phyloP scores from a whole-genome alignment of 1,284 basidiomycete genomes.

The Dichomitus squalens region DNA sequence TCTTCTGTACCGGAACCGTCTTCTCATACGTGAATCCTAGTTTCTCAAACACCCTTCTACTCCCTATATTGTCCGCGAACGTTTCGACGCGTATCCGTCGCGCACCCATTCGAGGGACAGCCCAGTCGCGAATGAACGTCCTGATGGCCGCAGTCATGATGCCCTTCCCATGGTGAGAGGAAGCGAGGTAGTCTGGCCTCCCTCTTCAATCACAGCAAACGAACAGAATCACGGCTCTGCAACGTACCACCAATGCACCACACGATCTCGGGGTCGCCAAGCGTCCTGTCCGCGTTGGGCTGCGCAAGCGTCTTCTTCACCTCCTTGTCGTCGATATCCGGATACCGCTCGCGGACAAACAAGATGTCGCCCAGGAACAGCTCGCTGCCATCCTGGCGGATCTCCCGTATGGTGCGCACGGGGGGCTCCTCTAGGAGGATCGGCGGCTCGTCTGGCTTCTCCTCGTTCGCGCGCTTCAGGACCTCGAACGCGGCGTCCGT shows the following conservation, averaged over 20 bases:
- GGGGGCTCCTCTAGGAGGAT: constrained; percentile 43
- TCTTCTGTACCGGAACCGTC: constrained; percentile 42
- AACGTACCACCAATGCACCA: constrained; percentile 58
- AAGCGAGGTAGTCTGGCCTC: constrained; percentile 51
- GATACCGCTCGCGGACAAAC: constrained; percentile 38
- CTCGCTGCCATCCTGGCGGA: constrained; percentile 49
- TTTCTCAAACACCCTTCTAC: constrained; percentile 64
- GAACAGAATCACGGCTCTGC: not conserved
- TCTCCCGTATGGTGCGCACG: constrained; percentile 47
- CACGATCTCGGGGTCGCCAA: constrained; percentile 50
- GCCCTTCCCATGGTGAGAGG: constrained; percentile 61
- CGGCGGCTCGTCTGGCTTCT: constrained; percentile 30
- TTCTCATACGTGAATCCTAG: constrained; percentile 54
- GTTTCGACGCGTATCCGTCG: constrained; percentile 46
- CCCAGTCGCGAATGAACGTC: constrained; percentile 56
- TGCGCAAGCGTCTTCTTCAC: constrained; percentile 36
- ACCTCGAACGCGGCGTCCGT: constrained; percentile 40
- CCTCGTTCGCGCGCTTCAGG: constrained; percentile 32
- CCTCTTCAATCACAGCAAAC: not conserved
- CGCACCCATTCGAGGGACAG: constrained; percentile 58
- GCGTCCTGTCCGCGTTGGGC: constrained; percentile 39
- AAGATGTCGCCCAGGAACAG: constrained; percentile 48
- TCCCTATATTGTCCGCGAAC: constrained; percentile 55
- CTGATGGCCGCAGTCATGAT: constrained; percentile 66
- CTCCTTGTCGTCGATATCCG: constrained; percentile 35